Conservation (phyloP, 2,329 filamentous ascomycete species). For the Fusarium nisikadoi region DNA sequence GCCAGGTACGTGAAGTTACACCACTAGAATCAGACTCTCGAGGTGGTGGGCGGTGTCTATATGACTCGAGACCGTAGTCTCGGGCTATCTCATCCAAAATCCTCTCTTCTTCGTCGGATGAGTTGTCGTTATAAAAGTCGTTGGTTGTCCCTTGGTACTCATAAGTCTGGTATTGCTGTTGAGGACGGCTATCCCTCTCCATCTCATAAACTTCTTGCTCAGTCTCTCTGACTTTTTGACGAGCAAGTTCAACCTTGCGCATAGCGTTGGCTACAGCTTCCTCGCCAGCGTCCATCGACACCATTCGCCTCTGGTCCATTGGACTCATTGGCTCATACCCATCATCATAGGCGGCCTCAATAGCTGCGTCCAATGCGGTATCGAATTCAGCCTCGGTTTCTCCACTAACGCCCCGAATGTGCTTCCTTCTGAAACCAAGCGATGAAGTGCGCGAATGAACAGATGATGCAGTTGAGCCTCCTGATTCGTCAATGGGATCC, state of each 20-base stretch:
- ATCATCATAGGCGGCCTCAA: slow-evolving; percentile 95
- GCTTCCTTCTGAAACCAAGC: slow-evolving; percentile 73
- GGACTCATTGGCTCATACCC: slow-evolving; percentile 79
- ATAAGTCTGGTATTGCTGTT: slow-evolving; percentile 43
- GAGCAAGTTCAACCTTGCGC: slow-evolving; percentile 77
- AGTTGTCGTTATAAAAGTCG: slow-evolving; percentile 71
- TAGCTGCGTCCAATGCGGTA: slow-evolving; percentile 91
- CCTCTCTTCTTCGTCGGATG: slow-evolving; percentile 78
- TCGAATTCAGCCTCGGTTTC: slow-evolving; percentile 91
- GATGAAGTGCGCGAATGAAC: slow-evolving; percentile 83
- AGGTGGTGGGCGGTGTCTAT: slow-evolving; percentile 71
- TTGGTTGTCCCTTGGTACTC: slow-evolving; percentile 50
- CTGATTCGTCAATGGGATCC: slow-evolving; percentile 93
- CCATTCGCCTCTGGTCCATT: slow-evolving; percentile 51
- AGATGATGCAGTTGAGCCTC: slow-evolving; percentile 81
- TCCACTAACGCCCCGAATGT: slow-evolving; percentile 74
- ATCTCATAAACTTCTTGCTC: slow-evolving; percentile 70
- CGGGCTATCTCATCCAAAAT: slow-evolving; percentile 89
- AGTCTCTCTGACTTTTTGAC: slow-evolving; percentile 78
- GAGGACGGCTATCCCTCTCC: slow-evolving; percentile 59
- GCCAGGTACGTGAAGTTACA: slow-evolving; percentile 81
- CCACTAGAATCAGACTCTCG: slow-evolving; percentile 86
- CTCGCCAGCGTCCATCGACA: slow-evolving; percentile 53
- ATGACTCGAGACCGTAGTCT: slow-evolving; percentile 84
- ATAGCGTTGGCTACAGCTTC: slow-evolving; percentile 66